Evolutionary conservation across 352 stramenopile species (phyloP).

Genomic region (Pythium brachiatum): DNA sequence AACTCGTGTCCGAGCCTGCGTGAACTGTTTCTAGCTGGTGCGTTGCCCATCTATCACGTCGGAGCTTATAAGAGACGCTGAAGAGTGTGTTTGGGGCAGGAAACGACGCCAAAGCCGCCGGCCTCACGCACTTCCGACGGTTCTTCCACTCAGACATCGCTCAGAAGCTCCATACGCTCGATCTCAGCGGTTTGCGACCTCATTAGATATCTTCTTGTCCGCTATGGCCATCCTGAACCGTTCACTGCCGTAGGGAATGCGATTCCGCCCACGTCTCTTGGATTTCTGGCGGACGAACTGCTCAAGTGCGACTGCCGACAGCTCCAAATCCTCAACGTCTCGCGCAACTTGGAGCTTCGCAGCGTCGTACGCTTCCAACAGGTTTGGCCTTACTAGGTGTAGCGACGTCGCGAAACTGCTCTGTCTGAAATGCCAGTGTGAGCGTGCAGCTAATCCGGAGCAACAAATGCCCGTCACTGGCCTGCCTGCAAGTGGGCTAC

Average conservation of each 20-base stretch:
- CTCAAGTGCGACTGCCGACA: conserved; percentile 34
- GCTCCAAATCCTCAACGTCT: conserved; percentile 54
- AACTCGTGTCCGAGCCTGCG: conserved; percentile 12
- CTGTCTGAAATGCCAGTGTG: neutral
- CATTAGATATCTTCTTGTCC: neutral
- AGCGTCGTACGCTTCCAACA: conserved; percentile 50
- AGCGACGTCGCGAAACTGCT: neutral
- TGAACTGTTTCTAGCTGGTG: conserved; percentile 16
- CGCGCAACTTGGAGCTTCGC: conserved; percentile 37
- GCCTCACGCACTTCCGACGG: conserved; percentile 36
- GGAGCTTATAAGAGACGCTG: neutral
- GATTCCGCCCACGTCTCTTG: conserved; percentile 38
- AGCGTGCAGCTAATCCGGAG: conserved; percentile 42
- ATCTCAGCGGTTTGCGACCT: conserved; percentile 44
- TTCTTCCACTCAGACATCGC: conserved; percentile 40
- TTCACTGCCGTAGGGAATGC: conserved; percentile 38
- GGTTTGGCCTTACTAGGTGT: conserved; percentile 16
- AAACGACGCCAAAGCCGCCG: conserved; percentile 43
- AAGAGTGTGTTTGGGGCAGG: conserved; percentile 20
- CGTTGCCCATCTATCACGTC: neutral
- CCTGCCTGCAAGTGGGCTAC: conserved; percentile 46
- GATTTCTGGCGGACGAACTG: conserved; percentile 41
- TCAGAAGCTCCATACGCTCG: conserved; percentile 31
- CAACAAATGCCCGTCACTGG: conserved; percentile 45
- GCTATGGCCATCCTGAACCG: neutral